Base-by-base conservation (phyloP, 495 filamentous ascomycete genomes). In the Podospora bellae-mahoneyi region DNA sequence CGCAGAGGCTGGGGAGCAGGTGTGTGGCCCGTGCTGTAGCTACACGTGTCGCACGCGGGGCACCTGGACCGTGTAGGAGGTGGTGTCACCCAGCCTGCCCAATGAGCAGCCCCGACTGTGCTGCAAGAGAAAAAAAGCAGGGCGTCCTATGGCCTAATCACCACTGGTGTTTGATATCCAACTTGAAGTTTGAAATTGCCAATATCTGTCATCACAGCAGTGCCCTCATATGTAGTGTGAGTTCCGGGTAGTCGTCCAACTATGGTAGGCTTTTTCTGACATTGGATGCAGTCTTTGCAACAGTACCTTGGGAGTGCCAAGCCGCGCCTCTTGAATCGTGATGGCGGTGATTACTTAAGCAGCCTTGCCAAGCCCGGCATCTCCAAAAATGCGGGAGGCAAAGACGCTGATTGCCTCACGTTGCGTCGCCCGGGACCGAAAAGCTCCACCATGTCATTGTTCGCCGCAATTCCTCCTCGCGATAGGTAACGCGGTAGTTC, bases 1-100 rank as follows among this genome's bases (percentile, higher is more conserved):
- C 6, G 19, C 27, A 20, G 30, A 32, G 32, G 32, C 15, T 63
- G 28, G 61, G 61, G 20, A 61, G 30, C 16, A 7, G 61, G 7
- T 20, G 7, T 13, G 27, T 63, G 61, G 61, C 61, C 61, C 61
- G 61, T 63, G 61, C 61, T n/a, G 27, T 18, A 20, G 3, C 61
- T 44, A 34, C 61, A 63, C 61, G 61, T 63, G 61, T 63, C 61
- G 9, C 61, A 32, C 61, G 61, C 61, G 61, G 61, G 61, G 34
- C 61, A 63, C 5, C 28, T 32, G 30, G 18, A 23, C 23, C 23
- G 23, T 23, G 23, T 23, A 5, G n/a, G 18, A 15, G 60, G 60
- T 18, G 7, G 60, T n/a, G 30, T 16, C n/a, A 48, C 30, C n/a
- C 0, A 48, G 34, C 9, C 61, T 4, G 34, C 26, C 61, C 61